Evolutionary conservation across 768 basidiomycete species (phyloP), one percentile per base, ranked within the genome.

Genomic region (Calvatia gigantea): DNA sequence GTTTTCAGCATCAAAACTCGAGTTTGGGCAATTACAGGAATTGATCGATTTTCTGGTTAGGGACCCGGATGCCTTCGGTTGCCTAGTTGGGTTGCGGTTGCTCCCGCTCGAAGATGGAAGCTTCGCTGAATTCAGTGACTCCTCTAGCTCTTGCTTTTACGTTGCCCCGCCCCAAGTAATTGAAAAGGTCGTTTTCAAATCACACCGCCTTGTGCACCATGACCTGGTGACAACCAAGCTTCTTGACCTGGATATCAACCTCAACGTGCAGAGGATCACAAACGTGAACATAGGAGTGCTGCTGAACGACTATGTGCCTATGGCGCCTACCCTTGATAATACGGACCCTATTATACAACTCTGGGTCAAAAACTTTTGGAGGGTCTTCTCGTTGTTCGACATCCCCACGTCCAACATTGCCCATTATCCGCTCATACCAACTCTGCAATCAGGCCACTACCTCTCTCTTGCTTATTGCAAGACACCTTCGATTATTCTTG

Each of bases 351-450:
- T 25, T 4, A 31, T 23, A 11, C 35, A 39, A 21, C 12, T 17
- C 0, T 74, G 73, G 73, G 67, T 73, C 6, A 21, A 32, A 7
- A 58, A 52, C 0, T 75, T 76, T 51, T 77, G 76, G 76, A 54
- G 57, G 32, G 35, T 55, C 38, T 64, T 23, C 15, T 9, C 21
- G 7, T 3, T 50, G 59, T 25, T 64, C 52, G 49, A 63, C 14
- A 42, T 49, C 5, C 33, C 58, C 12, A 11, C 39, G 3, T 28
- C 50, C 1, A 61, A 67, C 4, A 64, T 72, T 9, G 48, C 54
- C 2, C 41, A 49, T 6, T 73, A 71, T 51, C 71, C 73, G 1
- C 60, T 78, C 12, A 70, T 78, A 0, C 70, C 68, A 8, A 73
- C 72, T 3, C 59, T 55, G 28, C 57, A 29, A 4, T 35, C 53